Evolutionary conservation across 257 asterid species (phyloP).

Genomic region (Lithospermum erythrorhizon): DNA sequence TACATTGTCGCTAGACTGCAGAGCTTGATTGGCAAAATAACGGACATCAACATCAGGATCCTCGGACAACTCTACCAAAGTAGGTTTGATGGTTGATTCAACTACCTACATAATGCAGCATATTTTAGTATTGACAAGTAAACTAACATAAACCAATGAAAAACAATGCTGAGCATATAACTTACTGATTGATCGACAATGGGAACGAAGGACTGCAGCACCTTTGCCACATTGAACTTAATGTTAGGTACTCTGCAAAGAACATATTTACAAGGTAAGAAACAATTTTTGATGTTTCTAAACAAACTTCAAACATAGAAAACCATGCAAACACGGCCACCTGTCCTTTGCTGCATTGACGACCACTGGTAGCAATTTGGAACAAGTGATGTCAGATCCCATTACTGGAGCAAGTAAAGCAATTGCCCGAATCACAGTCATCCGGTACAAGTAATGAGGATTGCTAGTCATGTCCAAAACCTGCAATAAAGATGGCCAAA

Average conservation of each 20-base stretch:
- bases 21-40: constrained; percentile 49
- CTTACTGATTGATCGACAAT: constrained; percentile 59
- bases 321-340: constrained; percentile 12
- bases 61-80: constrained; percentile 51
- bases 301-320: background rate
- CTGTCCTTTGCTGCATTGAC: constrained; percentile 48
- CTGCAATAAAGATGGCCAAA: constrained; percentile 19
- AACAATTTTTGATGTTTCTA: background rate
- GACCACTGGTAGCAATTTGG: constrained; percentile 70
- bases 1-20: constrained; percentile 41
- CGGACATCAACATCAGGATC: constrained; percentile 78
- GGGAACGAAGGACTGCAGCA: constrained; percentile 52
- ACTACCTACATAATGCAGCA: constrained; percentile 27
- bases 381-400: constrained; percentile 92
- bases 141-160: background rate
- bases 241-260: constrained; percentile 54
- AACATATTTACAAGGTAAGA: background rate
- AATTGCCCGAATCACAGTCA: constrained; percentile 77
- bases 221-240: constrained; percentile 66
- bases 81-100: constrained; percentile 48
- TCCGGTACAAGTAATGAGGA: constrained; percentile 76
- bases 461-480: constrained; percentile 68
- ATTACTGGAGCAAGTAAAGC: constrained; percentile 85
- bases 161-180: background rate
- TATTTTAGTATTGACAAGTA: background rate